Base-by-base conservation (phyloP, 768 basidiomycete species). In the Mycena floridula region DNA sequence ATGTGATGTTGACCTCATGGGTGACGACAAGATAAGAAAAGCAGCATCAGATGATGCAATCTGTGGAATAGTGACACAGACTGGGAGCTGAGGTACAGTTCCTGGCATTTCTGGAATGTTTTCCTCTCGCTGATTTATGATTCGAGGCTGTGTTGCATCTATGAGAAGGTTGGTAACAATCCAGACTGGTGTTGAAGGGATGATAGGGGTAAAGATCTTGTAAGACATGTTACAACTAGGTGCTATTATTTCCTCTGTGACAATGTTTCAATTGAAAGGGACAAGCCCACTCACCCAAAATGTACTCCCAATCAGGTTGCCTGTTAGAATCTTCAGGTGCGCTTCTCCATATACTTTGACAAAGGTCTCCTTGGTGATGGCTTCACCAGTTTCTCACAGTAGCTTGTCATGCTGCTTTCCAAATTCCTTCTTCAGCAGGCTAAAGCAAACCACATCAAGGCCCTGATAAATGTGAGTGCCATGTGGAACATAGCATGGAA, bases 301-400 rank as follows among this genome's bases (percentile, higher is more conserved):
- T 6, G 50, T 54, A 6, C 48, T 25, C 27, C 47, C 46, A 22
- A 54, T 51, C 25, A 16, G 46, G 7, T 39, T 35, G 7, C 23
- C 21, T 13, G 52, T 51, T 11, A 53, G 42, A 13, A 45, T 43
- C 16, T 38, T 26, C n/a, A 39, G 15, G 37, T 53, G 49, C 0
- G 49, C 56, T 3, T 15, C 1, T 16, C 24, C 48, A 43, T 61
- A 61, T 1, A 61, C 42, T 0, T 40, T 8, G 1, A 61, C 36
- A 40, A 67, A 67, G 42, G 65, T 66, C 20, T 35, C 36, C 44
- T 66, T 65, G 13, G 43, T 50, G 21, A 66, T 47, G 7, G 40
- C 43, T 26, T 48, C 42, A 6, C 50, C 40, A 12, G 40, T 54
- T 21, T 42, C 23, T 15, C 47, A 37, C 44, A 54, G 43, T 15